A percentile compares a stretch with the other conserved stretches of the same genome.
Conservation (phyloP, 768 basidiomycete species). For the Suillus tomentosus region DNA sequence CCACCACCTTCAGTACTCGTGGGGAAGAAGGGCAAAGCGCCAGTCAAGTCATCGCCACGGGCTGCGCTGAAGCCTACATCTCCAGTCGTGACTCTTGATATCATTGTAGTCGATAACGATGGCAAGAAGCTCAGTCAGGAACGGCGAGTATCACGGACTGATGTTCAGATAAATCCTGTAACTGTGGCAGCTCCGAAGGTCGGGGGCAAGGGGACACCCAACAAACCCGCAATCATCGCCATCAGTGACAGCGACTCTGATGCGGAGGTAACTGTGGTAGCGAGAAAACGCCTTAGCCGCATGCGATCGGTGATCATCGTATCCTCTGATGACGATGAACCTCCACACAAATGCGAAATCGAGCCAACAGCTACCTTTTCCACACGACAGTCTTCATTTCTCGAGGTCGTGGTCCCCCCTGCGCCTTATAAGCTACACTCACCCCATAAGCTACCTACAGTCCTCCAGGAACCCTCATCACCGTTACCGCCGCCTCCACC, state of each 20-base stretch:
- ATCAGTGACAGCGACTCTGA: slow-evolving; percentile 33
- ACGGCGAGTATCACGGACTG: slow-evolving; percentile 53
- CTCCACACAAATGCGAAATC: slow-evolving; percentile 24
- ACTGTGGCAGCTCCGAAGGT: slow-evolving; percentile 3
- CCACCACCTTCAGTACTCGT: slow-evolving; percentile 22
- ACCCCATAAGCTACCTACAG: slow-evolving; percentile 17
- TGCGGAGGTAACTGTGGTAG: slow-evolving; percentile 21
- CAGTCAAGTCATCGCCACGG: slow-evolving; percentile 18
- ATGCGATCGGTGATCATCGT: slow-evolving; percentile 32
- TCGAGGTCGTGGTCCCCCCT: slow-evolving; percentile 48
- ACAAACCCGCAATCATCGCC: slow-evolving; percentile 16
- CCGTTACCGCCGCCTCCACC: not conserved
- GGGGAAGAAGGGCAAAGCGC: slow-evolving; percentile 26
- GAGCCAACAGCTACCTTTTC: slow-evolving; percentile 5
- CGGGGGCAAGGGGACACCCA: slow-evolving; percentile 15
- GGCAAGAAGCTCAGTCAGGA: slow-evolving; percentile 64
- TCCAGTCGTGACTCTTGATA: slow-evolving; percentile 64
- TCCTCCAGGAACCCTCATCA: slow-evolving; percentile 12
- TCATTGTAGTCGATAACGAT: slow-evolving; percentile 61
- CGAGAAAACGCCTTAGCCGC: slow-evolving; percentile 16
- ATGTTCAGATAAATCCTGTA: slow-evolving; percentile 39
- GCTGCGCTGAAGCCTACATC: slow-evolving; percentile 41
- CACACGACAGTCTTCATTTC: slow-evolving; percentile 21
- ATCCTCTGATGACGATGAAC: slow-evolving; percentile 53
- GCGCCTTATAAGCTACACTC: slow-evolving; percentile 24